Conservation (phyloP, 306 rosid genomes). For the Vachellia collinsii region DNA sequence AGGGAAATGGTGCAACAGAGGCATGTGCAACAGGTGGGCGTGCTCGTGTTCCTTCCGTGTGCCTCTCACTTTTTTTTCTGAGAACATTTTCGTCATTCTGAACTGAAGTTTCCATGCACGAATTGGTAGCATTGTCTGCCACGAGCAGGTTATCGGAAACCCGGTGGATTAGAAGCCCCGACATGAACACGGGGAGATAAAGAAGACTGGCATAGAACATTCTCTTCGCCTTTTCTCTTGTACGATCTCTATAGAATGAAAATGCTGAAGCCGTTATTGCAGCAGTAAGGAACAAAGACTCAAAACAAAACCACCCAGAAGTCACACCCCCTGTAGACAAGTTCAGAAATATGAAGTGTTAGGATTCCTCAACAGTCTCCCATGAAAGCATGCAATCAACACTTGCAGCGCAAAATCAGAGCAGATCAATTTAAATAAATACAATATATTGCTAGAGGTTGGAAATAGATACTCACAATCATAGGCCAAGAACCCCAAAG, state of each 20-base stretch:
- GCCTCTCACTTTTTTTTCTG: slow-evolving; percentile 35
- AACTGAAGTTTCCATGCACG: slow-evolving; percentile 32
- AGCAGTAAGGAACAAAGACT: slow-evolving; percentile 82
- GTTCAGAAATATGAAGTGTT: slow-evolving; percentile 28
- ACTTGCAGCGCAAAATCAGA: slow-evolving; percentile 17
- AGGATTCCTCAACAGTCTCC: slow-evolving; percentile 7
- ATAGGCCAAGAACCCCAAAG: slow-evolving; percentile 92
- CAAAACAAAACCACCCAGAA: slow-evolving; percentile 88
- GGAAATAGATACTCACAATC: slow-evolving; percentile 74
- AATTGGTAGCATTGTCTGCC: slow-evolving; percentile 41
- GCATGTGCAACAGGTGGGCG: slow-evolving; percentile 87
- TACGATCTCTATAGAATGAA: slow-evolving; percentile 78
- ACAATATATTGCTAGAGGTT: slow-evolving; percentile 11
- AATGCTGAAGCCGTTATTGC: slow-evolving; percentile 79
- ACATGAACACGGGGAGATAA: slow-evolving; percentile 92
- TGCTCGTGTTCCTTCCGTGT: slow-evolving; percentile 18
- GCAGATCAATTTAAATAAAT: neutral
- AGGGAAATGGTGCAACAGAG: slow-evolving; percentile 87
- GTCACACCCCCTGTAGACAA: slow-evolving; percentile 84
- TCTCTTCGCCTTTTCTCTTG: slow-evolving; percentile 73
- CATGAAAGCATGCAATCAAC: neutral
- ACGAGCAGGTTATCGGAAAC: slow-evolving; percentile 48
- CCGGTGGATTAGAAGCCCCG: slow-evolving; percentile 88
- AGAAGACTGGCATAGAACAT: slow-evolving; percentile 96
- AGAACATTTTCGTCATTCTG: slow-evolving; percentile 38